These are phyloP conservation scores for Yamadazyma nakazawae DNA, from an alignment of 805 yeast genomes.

Conservation along the genomic window DNA sequence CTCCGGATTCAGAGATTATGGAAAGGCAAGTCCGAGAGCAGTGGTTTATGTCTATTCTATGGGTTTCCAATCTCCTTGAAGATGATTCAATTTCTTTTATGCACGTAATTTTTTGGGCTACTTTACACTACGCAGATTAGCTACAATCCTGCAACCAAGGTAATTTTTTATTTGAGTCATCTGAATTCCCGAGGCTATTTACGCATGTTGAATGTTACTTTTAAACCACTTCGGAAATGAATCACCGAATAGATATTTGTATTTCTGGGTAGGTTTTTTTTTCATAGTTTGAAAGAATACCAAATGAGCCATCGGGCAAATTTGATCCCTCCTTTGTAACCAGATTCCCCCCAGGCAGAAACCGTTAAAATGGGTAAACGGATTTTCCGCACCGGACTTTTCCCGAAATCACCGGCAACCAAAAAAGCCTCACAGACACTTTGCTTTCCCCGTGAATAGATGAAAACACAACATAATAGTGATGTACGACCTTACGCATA, in stretches of 20 bases:
- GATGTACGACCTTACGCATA: no score
- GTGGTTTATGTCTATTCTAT: no score
- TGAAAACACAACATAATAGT: no score
- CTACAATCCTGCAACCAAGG: conserved; percentile 1
- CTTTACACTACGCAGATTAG: conserved; percentile 1
- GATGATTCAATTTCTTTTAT: conserved; percentile 2
- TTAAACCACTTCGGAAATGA: no score
- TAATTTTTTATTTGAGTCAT: conserved; percentile 4
- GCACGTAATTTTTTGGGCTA: conserved; percentile 1
- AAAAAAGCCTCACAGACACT: no score
- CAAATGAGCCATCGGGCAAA: no score
- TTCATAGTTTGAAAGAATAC: no score
- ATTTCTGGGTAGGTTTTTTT: no score
- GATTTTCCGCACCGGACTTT: neutral
- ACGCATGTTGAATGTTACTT: neutral
- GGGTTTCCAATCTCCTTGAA: neutral
- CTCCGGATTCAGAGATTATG: neutral
- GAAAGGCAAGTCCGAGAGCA: neutral
- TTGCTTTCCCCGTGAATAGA: no score
- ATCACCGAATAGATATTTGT: no score
- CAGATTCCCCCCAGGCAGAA: neutral
- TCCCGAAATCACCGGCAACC: no score
- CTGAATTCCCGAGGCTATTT: conserved; percentile 5
- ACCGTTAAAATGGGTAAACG: neutral
- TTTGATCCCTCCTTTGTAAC: neutral